phyloP scores from a whole-genome alignment of 139 green algal species.

The Chlamydomonas sp. region DNA sequence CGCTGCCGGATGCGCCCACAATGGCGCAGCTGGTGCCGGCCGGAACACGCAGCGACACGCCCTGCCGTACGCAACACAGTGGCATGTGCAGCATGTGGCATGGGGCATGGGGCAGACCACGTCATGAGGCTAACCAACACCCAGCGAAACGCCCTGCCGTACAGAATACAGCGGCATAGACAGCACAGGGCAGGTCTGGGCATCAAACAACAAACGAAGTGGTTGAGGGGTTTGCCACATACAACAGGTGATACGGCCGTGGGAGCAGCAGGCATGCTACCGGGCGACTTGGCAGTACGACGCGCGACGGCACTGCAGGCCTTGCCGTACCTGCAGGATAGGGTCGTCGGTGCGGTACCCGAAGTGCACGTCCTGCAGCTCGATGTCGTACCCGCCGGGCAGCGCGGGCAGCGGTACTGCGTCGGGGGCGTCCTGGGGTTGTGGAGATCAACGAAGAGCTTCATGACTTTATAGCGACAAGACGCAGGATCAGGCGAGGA shows the following conservation, averaged over 20 bases:
- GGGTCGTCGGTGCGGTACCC: slow-evolving; percentile 71
- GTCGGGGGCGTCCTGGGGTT: slow-evolving; percentile 35
- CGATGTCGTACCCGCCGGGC: slow-evolving; percentile 57
- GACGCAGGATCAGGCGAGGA: neutral
- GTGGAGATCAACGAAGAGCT: neutral
- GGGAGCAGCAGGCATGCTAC: no score
- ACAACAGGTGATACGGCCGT: no score
- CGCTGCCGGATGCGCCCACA: slow-evolving; percentile 89
- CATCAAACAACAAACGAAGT: no score
- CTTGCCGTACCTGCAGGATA: slow-evolving; percentile 58
- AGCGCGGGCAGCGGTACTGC: slow-evolving; percentile 53
- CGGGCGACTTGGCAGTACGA: no score
- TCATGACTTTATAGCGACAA: neutral
- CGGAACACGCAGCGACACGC: slow-evolving; percentile 46
- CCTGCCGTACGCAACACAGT: neutral
- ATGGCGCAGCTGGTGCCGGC: slow-evolving; percentile 89
- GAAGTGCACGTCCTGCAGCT: slow-evolving; percentile 75
- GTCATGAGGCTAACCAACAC: no score
- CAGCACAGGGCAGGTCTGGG: no score
- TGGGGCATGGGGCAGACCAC: no score
- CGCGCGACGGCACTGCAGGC: neutral
- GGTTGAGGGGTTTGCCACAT: no score
- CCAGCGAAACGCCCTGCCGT: no score
- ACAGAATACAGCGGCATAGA: no score
- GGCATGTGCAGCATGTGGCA: no score